Percentiles rank a stretch among this genome's conserved stretches.
phyloP scores from a whole-genome alignment of 2,329 filamentous ascomycete species.

The Alternaria sp. region DNA sequence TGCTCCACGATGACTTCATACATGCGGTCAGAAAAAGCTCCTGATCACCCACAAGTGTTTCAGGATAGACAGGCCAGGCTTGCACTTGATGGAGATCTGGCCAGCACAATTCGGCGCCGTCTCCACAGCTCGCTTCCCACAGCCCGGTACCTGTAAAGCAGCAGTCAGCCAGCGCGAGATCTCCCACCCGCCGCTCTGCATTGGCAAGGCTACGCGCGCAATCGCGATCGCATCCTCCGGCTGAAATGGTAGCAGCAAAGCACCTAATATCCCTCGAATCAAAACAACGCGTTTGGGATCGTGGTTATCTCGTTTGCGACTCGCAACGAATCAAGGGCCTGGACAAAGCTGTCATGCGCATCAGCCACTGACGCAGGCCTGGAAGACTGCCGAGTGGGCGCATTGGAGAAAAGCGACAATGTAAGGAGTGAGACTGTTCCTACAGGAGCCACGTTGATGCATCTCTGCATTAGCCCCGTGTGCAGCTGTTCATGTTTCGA shows the following conservation, averaged over 20 bases:
- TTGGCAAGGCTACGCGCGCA: slow-evolving; percentile 2
- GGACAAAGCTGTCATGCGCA: slow-evolving; percentile 1
- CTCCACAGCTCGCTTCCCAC: slow-evolving; percentile 6
- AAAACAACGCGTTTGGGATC: neutral
- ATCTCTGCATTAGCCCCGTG: slow-evolving; percentile 8
- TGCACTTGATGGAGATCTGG: neutral
- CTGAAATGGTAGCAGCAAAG: neutral
- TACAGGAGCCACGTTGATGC: slow-evolving; percentile 33
- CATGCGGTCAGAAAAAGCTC: slow-evolving; percentile 10
- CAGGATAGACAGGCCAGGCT: slow-evolving; percentile 5
- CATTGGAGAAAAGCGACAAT: neutral
- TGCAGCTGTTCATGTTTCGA: neutral
- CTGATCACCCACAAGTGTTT: slow-evolving; percentile 23
- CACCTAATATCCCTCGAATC: slow-evolving; percentile 11
- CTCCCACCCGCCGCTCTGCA: neutral
- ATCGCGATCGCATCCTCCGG: slow-evolving; percentile 1
- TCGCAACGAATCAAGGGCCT: slow-evolving; percentile 5
- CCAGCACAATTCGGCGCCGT: slow-evolving; percentile 3
- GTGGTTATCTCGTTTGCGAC: slow-evolving; percentile 1
- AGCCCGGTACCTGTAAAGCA: slow-evolving; percentile 2
- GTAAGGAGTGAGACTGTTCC: slow-evolving; percentile 5
- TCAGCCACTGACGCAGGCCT: slow-evolving; percentile 26
- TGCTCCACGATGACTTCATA: slow-evolving; percentile 15
- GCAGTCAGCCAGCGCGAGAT: neutral
- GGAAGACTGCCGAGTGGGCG: slow-evolving; percentile 43